Evolutionary conservation across 805 yeast genomes (phyloP), one percentile per base, ranked within the genome.

Genomic region (Clavispora vitiphila): DNA sequence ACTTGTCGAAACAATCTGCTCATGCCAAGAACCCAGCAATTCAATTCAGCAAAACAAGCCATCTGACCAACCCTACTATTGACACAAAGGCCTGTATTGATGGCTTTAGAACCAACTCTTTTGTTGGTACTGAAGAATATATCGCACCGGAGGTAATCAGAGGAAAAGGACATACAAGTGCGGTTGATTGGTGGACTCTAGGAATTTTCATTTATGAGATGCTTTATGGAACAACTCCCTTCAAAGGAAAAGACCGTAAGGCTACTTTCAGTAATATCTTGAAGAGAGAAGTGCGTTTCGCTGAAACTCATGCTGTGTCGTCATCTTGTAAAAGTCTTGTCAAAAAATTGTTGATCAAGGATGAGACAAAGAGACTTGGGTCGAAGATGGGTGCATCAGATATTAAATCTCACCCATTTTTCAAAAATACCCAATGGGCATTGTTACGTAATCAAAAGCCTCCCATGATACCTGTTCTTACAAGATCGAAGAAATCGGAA

Each of bases 161-260:
- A 60, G 98, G 98, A 1, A 86, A 90, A 53, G 99, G 99, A 2
- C 99, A 93, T 56, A 91, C 98, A 1, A 83, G 91, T 7, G 96
- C 98, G 0, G 99, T 93, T 14, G 99, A 93, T 62, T 93, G 99
- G 99, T 93, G 99, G 99, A 93, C 99, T 0, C 69, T 93, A 50
- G 99, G 99, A 3, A 89, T 93, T 16, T 74, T 93, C 54, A 70
- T 89, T 19, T 95, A 80, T 62, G 99, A 93, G 59, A 93, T 93
- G 99, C 67, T 93, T 18, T 90, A 80, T 62, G 98, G 98, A 1
- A 85, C 88, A 8, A 93, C 99, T 0, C 99, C 99, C 2, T 93
- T 91, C 67, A 93, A 93, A 65, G 99, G 99, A 6, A 71, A 78
- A 26, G 88, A 83, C 50, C 75, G 98, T 34, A 89, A 89, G 56